phyloP scores from a whole-genome alignment of 805 yeast genomes.

The Candida sakaeoensis region DNA sequence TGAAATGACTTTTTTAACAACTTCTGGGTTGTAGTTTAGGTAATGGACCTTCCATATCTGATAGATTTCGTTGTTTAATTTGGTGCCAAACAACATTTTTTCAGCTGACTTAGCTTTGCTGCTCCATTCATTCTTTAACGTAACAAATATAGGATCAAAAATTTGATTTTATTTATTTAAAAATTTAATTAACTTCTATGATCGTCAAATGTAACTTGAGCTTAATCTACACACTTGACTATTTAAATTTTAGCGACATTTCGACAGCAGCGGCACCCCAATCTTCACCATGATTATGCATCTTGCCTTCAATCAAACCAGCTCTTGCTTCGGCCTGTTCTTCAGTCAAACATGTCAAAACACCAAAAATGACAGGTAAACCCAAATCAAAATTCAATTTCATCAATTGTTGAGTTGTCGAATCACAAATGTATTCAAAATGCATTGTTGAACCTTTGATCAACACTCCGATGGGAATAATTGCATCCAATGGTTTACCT shows the following conservation, averaged over 20 bases:
- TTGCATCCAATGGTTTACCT: conserved; percentile 65
- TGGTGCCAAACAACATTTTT: too few relatives aligned
- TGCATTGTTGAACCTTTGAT: conserved; percentile 98
- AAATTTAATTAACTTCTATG: too few relatives aligned
- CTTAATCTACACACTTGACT: conserved; percentile 1
- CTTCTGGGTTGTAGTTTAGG: too few relatives aligned
- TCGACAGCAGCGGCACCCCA: conserved; percentile 99
- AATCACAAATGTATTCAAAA: conserved; percentile 93
- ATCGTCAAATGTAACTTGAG: too few relatives aligned
- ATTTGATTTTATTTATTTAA: too few relatives aligned
- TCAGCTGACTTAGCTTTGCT: too few relatives aligned
- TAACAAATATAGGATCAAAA: too few relatives aligned
- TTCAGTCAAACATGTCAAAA: conserved; percentile 88
- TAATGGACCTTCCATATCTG: too few relatives aligned
- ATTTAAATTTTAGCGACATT: conserved; percentile 52
- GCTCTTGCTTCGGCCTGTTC: conserved; percentile 93
- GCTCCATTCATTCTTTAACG: too few relatives aligned
- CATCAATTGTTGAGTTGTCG: conserved; percentile 85
- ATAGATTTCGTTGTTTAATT: too few relatives aligned
- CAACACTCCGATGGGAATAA: conserved; percentile 89
- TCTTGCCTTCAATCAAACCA: conserved; percentile 66
- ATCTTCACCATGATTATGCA: conserved; percentile 96
- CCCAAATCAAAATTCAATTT: conserved; percentile 62
- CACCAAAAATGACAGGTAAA: conserved; percentile 88
- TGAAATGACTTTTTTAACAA: too few relatives aligned